Evolutionary conservation across 345 rosid species (phyloP).

Genomic region (Hevea brasiliensis): DNA sequence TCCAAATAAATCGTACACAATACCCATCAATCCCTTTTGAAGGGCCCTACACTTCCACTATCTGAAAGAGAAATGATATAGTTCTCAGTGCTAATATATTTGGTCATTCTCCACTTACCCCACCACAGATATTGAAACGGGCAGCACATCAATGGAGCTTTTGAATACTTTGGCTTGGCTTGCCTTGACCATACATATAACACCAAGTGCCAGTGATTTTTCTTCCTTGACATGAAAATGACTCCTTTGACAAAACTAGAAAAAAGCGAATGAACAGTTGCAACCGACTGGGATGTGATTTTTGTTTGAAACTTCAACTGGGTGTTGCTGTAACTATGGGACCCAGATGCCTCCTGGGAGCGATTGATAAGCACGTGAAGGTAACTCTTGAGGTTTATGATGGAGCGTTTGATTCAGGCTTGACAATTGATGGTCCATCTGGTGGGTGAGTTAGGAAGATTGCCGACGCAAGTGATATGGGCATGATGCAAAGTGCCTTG

Average conservation of each 20-base stretch:
- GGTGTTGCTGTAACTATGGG: neutral
- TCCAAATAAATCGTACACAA: slow-evolving; percentile 30
- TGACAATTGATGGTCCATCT: slow-evolving; percentile 35
- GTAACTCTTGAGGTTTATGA: slow-evolving; percentile 23
- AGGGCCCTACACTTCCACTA: slow-evolving; percentile 45
- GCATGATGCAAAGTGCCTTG: slow-evolving; percentile 84
- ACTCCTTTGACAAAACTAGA: slow-evolving; percentile 28
- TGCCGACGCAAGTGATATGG: slow-evolving; percentile 64
- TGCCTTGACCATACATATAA: slow-evolving; percentile 20
- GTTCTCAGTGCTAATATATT: slow-evolving; percentile 25
- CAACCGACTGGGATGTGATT: slow-evolving; percentile 8
- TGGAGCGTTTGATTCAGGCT: slow-evolving; percentile 53
- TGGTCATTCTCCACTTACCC: slow-evolving; percentile 55
- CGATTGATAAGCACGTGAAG: neutral
- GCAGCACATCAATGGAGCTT: slow-evolving; percentile 17
- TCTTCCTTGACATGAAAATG: slow-evolving; percentile 22
- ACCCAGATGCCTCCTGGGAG: slow-evolving; percentile 11
- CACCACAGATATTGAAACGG: slow-evolving; percentile 24
- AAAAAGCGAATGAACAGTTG: slow-evolving; percentile 12
- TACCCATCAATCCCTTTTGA: slow-evolving; percentile 38
- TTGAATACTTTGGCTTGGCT: slow-evolving; percentile 18
- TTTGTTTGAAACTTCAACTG: neutral
- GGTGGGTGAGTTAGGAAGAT: slow-evolving; percentile 52
- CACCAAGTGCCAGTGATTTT: slow-evolving; percentile 19
- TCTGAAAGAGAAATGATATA: slow-evolving; percentile 16